Percentiles rank a stretch among this genome's conserved stretches.
Evolutionary conservation across 257 asterid species (phyloP).

Genomic region (Ajuga chamaepitys): DNA sequence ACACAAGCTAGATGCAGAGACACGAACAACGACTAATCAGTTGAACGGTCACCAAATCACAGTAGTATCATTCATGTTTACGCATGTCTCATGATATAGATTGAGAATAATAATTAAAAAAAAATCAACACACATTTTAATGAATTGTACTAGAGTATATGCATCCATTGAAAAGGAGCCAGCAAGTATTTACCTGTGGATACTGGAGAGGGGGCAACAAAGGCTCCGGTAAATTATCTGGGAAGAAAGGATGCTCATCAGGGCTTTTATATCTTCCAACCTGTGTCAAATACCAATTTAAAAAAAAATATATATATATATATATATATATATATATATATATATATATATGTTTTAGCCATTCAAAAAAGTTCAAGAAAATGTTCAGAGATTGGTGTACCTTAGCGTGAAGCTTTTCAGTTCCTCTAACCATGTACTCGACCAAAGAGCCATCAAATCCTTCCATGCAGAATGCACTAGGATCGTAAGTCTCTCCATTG

Average conservation of each 20-base stretch:
- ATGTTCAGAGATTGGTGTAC: slow-evolving; percentile 20
- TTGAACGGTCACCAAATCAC: not conserved
- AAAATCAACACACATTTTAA: too few species aligned
- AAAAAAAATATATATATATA: not conserved
- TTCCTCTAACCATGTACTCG: slow-evolving; percentile 81
- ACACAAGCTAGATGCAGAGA: not conserved
- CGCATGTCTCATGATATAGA: not conserved
- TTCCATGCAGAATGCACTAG: slow-evolving; percentile 56
- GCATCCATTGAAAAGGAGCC: not conserved
- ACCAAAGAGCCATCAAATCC: slow-evolving; percentile 78
- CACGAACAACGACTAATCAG: not conserved
- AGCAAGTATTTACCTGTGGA: slow-evolving; percentile 50
- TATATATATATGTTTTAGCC: too few species aligned
- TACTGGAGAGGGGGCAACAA: slow-evolving; percentile 79
- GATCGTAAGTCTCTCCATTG: slow-evolving; percentile 61
- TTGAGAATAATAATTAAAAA: not conserved
- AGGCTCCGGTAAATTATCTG: slow-evolving; percentile 52
- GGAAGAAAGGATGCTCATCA: slow-evolving; percentile 94
- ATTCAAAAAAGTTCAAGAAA: not conserved
- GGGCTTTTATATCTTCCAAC: slow-evolving; percentile 90
- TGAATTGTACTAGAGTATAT: too few species aligned
- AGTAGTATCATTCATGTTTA: not conserved
- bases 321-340: too few species aligned
- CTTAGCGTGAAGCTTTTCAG: slow-evolving; percentile 89
- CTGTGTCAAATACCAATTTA: slow-evolving; percentile 23